Conservation (phyloP, 768 basidiomycete genomes). For the Hirschioporus abietinus region DNA sequence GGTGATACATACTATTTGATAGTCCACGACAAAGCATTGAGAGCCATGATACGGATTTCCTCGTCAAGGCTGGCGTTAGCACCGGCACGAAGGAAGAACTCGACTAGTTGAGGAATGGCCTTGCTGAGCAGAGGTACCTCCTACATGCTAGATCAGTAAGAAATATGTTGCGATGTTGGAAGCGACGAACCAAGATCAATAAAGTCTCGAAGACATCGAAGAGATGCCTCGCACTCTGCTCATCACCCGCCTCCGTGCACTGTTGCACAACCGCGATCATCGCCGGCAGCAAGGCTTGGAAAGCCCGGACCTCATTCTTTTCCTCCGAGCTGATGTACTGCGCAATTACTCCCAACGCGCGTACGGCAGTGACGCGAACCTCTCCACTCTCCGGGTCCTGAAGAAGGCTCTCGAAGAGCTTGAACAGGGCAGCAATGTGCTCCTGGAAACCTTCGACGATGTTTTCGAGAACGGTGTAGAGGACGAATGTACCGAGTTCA, state of each 20-base stretch:
- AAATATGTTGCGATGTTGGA: not conserved
- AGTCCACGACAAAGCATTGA: conserved; percentile 95
- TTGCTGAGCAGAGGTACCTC: conserved; percentile 92
- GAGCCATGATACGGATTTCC: conserved; percentile 82
- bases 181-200: conserved; percentile 69
- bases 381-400: conserved; percentile 82
- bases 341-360: conserved; percentile 87
- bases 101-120: conserved; percentile 79
- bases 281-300: conserved; percentile 79
- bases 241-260: conserved; percentile 73
- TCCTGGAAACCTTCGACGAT: conserved; percentile 87
- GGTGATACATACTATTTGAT: conserved; percentile 74
- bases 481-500: conserved; percentile 87
- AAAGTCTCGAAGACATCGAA: conserved; percentile 97
- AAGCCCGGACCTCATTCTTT: conserved; percentile 81
- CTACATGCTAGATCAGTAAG: conserved; percentile 32
- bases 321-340: conserved; percentile 89
- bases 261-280: conserved; percentile 90
- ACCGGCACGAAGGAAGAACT: conserved; percentile 84
- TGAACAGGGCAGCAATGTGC: conserved; percentile 69
- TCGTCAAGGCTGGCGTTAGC: conserved; percentile 68
- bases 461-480: conserved; percentile 87
- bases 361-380: conserved; percentile 85
- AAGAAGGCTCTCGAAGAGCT: conserved; percentile 68
- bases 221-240: conserved; percentile 76